Percentiles rank a stretch among this genome's conserved stretches.
These are phyloP conservation scores for Typha latifolia DNA, from an alignment of 176 grass and related monocot species.

Conservation along the genomic window DNA sequence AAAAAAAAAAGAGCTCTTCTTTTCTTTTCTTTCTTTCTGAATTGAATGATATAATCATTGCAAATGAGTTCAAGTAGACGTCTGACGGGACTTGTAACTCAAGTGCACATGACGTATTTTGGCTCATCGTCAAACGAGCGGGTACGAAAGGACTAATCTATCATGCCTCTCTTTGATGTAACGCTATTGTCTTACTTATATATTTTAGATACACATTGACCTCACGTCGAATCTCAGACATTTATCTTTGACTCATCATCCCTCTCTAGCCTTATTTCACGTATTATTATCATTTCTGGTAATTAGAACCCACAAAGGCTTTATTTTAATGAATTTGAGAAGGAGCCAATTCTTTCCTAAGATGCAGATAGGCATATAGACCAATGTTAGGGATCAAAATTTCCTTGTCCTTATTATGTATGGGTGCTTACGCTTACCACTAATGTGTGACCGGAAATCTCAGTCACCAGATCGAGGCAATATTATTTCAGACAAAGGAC, in stretches of 20 bases:
- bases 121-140: not conserved
- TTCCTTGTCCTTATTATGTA: no score
- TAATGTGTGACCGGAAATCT: no score
- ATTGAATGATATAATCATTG: conserved; percentile 11
- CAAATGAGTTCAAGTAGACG: conserved; percentile 2
- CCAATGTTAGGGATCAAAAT: no score
- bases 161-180: conserved; percentile 7
- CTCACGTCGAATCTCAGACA: not conserved
- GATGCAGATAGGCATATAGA: no score
- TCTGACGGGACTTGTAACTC: conserved; percentile 3
- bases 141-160: not conserved
- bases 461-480: not conserved
- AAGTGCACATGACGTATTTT: not conserved
- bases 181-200: not conserved
- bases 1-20: not conserved
- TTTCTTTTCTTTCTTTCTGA: not conserved
- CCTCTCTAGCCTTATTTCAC: no score
- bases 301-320: not conserved
- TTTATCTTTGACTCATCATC: not conserved
- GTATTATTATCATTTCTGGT: not conserved
- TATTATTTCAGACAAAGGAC: not conserved
- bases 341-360: no score
- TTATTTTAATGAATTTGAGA: not conserved
- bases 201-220: not conserved
- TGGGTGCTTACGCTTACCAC: no score